Conservation (phyloP, 371 early-diverging fungal genomes). For the Haplosporangium sp. region DNA sequence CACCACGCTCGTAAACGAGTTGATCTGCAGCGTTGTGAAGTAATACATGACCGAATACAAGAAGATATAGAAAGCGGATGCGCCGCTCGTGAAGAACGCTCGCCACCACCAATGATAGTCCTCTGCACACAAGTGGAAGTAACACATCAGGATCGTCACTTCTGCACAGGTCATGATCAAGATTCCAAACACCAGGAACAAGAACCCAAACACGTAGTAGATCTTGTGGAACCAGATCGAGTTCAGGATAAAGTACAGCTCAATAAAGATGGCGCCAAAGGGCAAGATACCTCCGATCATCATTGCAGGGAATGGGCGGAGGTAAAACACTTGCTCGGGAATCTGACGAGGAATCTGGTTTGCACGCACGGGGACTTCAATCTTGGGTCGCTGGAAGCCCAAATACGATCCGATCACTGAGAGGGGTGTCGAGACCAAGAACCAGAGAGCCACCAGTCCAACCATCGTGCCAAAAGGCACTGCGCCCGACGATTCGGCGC, state of each 20-base stretch:
- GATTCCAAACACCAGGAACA: constrained; percentile 84
- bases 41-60: constrained; percentile 88
- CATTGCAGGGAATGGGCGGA: constrained; percentile 77
- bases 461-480: constrained; percentile 94
- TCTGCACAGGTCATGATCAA: constrained; percentile 84
- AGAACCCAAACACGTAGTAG: constrained; percentile 92
- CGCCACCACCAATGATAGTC: constrained; percentile 97
- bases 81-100: constrained; percentile 89
- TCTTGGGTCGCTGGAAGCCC: constrained; percentile 87
- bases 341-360: constrained; percentile 96
- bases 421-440: constrained; percentile 89
- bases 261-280: constrained; percentile 91
- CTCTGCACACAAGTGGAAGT: constrained; percentile 92
- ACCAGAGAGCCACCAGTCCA: constrained; percentile 88
- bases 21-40: constrained; percentile 76
- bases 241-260: constrained; percentile 88
- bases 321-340: constrained; percentile 85
- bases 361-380: constrained; percentile 89
- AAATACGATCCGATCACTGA: constrained; percentile 92
- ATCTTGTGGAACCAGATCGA: constrained; percentile 85
- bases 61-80: constrained; percentile 90
- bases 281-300: constrained; percentile 89
- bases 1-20: constrained; percentile 80
- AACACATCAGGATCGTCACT: constrained; percentile 86
- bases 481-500: constrained; percentile 89